Conservation (phyloP, 176 grass and related monocot species). For the Paspalum vaginatum region DNA sequence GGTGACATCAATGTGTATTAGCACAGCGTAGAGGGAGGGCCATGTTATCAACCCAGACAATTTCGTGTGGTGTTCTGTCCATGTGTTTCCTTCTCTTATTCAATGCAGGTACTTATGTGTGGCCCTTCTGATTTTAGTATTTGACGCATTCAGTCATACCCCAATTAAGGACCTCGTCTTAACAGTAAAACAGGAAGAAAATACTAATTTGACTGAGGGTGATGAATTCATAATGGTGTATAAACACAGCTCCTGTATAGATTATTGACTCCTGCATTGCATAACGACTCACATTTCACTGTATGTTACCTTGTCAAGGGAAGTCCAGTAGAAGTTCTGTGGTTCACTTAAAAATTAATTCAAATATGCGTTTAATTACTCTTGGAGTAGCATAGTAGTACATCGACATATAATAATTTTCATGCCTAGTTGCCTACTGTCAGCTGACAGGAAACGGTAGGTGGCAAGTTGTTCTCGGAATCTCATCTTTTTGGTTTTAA, state of each 20-base stretch:
- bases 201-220: not conserved
- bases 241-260: not conserved
- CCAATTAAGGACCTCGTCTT: not conserved
- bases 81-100: conserved; percentile 49
- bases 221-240: not conserved
- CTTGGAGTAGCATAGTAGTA: conserved; percentile 24
- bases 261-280: conserved; percentile 1
- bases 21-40: conserved; percentile 18
- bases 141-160: not conserved
- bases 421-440: conserved; percentile 31
- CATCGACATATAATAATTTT: conserved; percentile 29
- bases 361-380: not conserved
- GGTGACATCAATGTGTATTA: conserved; percentile 39
- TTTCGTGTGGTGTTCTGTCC: conserved; percentile 43
- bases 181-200: not conserved
- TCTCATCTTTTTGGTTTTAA: conserved; percentile 26
- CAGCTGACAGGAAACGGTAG: conserved; percentile 42
- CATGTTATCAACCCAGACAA: conserved; percentile 52
- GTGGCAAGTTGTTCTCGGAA: conserved; percentile 46
- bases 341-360: not conserved
- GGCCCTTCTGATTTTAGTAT: not conserved
- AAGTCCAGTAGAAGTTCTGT: conserved; percentile 1
- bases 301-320: not conserved
- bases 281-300: not conserved
- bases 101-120: conserved; percentile 43